These are phyloP conservation scores for Kitagawia praeruptora DNA, from an alignment of 129 eudicot genomes.

Conservation along the genomic window DNA sequence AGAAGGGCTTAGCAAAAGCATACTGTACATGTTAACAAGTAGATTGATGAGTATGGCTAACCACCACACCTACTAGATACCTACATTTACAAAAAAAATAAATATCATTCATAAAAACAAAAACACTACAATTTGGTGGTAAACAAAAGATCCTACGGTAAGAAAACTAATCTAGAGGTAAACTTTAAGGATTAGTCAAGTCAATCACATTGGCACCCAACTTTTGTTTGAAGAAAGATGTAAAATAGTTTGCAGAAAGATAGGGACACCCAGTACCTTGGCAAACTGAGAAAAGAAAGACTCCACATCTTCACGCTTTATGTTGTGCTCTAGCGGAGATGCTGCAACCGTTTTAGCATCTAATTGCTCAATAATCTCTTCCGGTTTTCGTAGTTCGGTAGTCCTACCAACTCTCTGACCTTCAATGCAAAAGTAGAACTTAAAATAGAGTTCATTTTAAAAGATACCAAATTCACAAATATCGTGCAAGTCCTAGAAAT, in stretches of 20 bases:
- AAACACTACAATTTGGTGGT: background rate
- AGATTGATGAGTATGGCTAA: background rate
- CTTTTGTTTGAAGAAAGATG: background rate
- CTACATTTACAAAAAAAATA: background rate
- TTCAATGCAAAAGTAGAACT: constrained; percentile 18
- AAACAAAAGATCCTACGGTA: background rate
- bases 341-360: constrained; percentile 83
- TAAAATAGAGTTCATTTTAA: background rate
- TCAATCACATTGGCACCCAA: background rate
- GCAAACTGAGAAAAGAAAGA: constrained; percentile 59
- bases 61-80: background rate
- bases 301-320: constrained; percentile 80
- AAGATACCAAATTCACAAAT: background rate
- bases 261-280: constrained; percentile 39
- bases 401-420: constrained; percentile 82
- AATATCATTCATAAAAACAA: background rate
- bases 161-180: background rate
- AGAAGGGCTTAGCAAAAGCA: too few relatives aligned
- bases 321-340: constrained; percentile 68
- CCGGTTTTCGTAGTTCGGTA: constrained; percentile 54
- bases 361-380: constrained; percentile 77
- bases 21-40: too few relatives aligned
- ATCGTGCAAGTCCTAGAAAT: background rate
- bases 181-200: background rate
- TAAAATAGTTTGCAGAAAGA: background rate